These are phyloP conservation scores for Podosphaera aphanis DNA, from an alignment of 2,329 filamentous ascomycete genomes.

Conservation along the genomic window DNA sequence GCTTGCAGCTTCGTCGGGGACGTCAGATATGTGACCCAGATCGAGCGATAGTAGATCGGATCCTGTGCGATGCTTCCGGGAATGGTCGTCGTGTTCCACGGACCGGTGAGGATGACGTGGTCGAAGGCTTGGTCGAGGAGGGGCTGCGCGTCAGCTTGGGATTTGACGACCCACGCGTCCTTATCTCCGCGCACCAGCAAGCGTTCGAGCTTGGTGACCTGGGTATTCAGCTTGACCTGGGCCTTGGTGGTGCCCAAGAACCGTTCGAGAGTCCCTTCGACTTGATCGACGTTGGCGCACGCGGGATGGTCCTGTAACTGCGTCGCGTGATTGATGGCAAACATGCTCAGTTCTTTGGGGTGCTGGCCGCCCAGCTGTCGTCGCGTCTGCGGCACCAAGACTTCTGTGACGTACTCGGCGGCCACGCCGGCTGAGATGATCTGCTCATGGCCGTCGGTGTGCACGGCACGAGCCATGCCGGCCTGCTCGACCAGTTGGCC, in stretches of 20 bases:
- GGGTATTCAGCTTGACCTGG: conserved; percentile 2
- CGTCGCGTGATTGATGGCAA: conserved; percentile 3
- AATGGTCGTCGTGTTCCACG: conserved; percentile 1
- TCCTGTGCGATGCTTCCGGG: not conserved
- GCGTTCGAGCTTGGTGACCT: conserved; percentile 2
- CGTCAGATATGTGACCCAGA: conserved; percentile 4
- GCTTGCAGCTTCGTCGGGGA: not conserved
- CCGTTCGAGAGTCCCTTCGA: conserved; percentile 2
- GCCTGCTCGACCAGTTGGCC: not conserved
- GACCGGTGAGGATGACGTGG: conserved; percentile 5
- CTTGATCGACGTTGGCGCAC: not conserved
- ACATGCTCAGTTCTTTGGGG: conserved; percentile 4
- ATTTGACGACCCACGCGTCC: conserved; percentile 1
- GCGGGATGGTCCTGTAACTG: conserved; percentile 2
- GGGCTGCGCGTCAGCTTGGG: not conserved
- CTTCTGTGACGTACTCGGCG: conserved; percentile 4
- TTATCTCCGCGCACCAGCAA: not conserved
- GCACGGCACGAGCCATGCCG: not conserved
- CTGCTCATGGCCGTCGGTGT: conserved; percentile 1
- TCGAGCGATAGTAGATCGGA: conserved; percentile 2
- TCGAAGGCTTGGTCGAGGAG: conserved; percentile 3
- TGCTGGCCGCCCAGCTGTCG: conserved; percentile 5
- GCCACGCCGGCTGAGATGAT: conserved; percentile 2
- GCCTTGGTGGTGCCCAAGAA: conserved; percentile 3
- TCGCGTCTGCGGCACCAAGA: conserved; percentile 4